These are phyloP conservation scores for Physaria fendleri DNA, from an alignment of 345 rosid genomes.

Conservation along the genomic window DNA sequence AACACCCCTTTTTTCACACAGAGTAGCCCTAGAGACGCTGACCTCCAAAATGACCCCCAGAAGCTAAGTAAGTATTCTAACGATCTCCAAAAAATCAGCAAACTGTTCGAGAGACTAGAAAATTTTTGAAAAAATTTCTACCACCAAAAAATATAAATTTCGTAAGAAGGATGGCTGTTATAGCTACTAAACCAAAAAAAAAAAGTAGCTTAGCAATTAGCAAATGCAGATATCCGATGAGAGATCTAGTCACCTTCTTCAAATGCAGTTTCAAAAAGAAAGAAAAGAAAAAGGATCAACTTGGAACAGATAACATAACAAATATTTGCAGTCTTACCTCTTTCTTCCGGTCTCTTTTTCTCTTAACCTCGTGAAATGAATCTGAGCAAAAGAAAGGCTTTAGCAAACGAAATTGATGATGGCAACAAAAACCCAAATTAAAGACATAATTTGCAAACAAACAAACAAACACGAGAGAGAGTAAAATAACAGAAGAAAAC, in stretches of 20 bases:
- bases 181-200: neutral
- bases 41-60: too few species aligned
- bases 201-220: neutral
- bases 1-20: too few species aligned
- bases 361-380: constrained; percentile 1
- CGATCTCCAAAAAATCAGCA: neutral
- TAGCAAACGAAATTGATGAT: neutral
- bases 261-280: neutral
- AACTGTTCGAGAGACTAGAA: neutral
- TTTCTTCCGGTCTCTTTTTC: neutral
- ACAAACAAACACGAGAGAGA: neutral
- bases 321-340: neutral
- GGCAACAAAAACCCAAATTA: neutral
- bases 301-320: neutral
- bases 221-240: neutral
- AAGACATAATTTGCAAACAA: neutral
- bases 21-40: too few species aligned
- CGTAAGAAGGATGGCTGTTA: neutral
- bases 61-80: neutral
- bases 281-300: neutral
- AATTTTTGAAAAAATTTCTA: neutral
- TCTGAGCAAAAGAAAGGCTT: neutral
- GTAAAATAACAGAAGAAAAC: neutral
- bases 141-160: neutral
- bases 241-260: neutral